Conservation (phyloP, 768 basidiomycete genomes). For the Lentinula raphanica region DNA sequence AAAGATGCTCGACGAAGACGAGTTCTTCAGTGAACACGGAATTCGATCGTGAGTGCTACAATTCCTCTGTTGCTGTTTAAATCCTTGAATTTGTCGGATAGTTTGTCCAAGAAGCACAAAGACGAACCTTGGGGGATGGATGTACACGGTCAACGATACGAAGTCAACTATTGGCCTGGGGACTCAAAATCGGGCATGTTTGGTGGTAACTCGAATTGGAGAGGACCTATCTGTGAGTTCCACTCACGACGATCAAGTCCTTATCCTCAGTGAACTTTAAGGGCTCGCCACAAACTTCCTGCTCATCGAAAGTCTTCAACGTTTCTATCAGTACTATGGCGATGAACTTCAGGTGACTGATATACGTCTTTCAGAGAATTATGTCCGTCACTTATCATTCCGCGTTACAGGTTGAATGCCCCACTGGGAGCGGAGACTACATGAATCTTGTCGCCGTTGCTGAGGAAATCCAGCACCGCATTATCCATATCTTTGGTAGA, state of each 20-base stretch:
- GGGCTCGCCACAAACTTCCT: conserved; percentile 97
- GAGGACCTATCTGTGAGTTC: conserved; percentile 78
- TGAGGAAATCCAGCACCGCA: conserved; percentile 98
- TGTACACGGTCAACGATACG: conserved; percentile 87
- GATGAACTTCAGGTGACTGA: conserved; percentile 64
- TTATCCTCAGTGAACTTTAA: conserved; percentile 17
- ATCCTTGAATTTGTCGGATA: background rate
- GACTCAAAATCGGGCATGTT: conserved; percentile 98
- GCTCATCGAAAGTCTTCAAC: conserved; percentile 91
- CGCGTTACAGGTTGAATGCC: conserved; percentile 72
- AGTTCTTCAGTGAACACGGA: conserved; percentile 94
- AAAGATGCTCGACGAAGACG: conserved; percentile 96
- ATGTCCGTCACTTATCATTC: background rate
- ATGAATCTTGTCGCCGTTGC: conserved; percentile 94
- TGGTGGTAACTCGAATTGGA: conserved; percentile 97
- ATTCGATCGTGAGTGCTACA: conserved; percentile 87
- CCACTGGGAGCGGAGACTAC: conserved; percentile 93
- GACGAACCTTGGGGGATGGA: conserved; percentile 93
- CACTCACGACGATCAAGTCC: background rate
- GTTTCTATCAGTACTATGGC: conserved; percentile 98
- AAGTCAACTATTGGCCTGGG: conserved; percentile 96
- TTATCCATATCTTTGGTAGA: conserved; percentile 97
- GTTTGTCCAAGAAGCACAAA: conserved; percentile 81
- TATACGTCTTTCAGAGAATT: background rate
- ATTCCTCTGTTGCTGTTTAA: no score